Conservation (phyloP, 352 stramenopile species). For the Phytopythium litorale region DNA sequence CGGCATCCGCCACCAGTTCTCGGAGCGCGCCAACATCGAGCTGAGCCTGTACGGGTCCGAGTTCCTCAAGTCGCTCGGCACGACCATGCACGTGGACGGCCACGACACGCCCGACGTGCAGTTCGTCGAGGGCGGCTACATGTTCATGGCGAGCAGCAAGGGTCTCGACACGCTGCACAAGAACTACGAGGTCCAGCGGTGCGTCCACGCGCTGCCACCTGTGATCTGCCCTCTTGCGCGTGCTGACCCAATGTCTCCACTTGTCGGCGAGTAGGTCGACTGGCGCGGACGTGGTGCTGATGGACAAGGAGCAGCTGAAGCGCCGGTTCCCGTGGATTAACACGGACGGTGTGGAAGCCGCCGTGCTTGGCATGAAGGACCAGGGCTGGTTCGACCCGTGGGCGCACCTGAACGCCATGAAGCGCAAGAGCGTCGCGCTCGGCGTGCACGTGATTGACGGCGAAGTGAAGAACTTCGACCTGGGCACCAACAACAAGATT, state of each 20-base stretch:
- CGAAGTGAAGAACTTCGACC: constrained; percentile 63
- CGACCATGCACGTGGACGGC: constrained; percentile 43
- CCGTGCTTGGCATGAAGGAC: constrained; percentile 59
- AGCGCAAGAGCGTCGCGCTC: constrained; percentile 62
- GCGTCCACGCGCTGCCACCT: constrained; percentile 10
- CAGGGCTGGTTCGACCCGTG: constrained; percentile 87
- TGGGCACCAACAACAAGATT: constrained; percentile 49
- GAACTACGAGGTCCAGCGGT: constrained; percentile 60
- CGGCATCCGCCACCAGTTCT: constrained; percentile 84
- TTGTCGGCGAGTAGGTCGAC: constrained; percentile 18
- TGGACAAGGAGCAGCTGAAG: constrained; percentile 48
- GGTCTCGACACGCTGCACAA: constrained; percentile 43
- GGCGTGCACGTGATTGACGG: constrained; percentile 72
- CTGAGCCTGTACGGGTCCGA: constrained; percentile 81
- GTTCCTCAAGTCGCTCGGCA: constrained; percentile 52
- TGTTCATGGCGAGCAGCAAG: constrained; percentile 76
- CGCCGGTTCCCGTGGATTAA: constrained; percentile 77
- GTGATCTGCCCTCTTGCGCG: not conserved
- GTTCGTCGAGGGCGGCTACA: constrained; percentile 77
- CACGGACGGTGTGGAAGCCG: constrained; percentile 51
- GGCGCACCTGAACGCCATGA: constrained; percentile 73
- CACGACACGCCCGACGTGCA: constrained; percentile 68
- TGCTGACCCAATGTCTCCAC: not conserved
- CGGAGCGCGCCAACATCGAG: constrained; percentile 63
- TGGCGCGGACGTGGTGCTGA: constrained; percentile 46